phyloP scores from a whole-genome alignment of 2,329 filamentous ascomycete genomes.

The Penicillium palitans region DNA sequence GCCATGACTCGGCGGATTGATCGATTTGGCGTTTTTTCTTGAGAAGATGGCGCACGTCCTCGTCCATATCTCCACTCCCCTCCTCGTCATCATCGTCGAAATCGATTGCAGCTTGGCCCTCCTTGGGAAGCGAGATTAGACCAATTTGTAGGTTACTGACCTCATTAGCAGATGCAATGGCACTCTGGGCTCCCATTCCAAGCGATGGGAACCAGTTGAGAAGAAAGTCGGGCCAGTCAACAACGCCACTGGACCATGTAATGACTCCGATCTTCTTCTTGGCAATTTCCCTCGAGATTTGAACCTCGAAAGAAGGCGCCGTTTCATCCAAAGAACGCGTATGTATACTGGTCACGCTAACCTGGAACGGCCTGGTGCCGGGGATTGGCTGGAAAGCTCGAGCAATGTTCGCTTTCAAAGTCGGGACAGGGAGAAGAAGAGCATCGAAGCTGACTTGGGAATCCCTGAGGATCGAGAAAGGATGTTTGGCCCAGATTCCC shows the following conservation, averaged over 20 bases:
- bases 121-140: slow-evolving; percentile 31
- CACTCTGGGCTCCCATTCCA: slow-evolving; percentile 24
- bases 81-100: slow-evolving; percentile 29
- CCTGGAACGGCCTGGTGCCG: slow-evolving; percentile 36
- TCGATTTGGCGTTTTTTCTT: slow-evolving; percentile 22
- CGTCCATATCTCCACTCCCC: slow-evolving; percentile 22
- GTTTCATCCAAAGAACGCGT: slow-evolving; percentile 28
- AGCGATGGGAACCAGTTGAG: slow-evolving; percentile 27
- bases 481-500: slow-evolving; percentile 29
- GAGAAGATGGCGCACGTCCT: slow-evolving; percentile 8
- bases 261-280: slow-evolving; percentile 33
- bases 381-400: slow-evolving; percentile 35
- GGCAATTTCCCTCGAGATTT: slow-evolving; percentile 35
- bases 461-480: slow-evolving; percentile 36
- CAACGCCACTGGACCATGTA: slow-evolving; percentile 41
- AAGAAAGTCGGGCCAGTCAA: slow-evolving; percentile 36
- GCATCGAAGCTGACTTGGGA: slow-evolving; percentile 32
- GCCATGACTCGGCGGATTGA: slow-evolving; percentile 37
- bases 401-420: slow-evolving; percentile 31
- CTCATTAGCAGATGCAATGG: slow-evolving; percentile 21
- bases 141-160: slow-evolving; percentile 38
- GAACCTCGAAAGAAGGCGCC: slow-evolving; percentile 35
- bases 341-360: slow-evolving; percentile 34
- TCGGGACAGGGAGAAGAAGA: slow-evolving; percentile 34
- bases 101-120: slow-evolving; percentile 13